Evolutionary conservation across 2,329 filamentous ascomycete genomes (phyloP).

Genomic region (Nannizzia gypsea): DNA sequence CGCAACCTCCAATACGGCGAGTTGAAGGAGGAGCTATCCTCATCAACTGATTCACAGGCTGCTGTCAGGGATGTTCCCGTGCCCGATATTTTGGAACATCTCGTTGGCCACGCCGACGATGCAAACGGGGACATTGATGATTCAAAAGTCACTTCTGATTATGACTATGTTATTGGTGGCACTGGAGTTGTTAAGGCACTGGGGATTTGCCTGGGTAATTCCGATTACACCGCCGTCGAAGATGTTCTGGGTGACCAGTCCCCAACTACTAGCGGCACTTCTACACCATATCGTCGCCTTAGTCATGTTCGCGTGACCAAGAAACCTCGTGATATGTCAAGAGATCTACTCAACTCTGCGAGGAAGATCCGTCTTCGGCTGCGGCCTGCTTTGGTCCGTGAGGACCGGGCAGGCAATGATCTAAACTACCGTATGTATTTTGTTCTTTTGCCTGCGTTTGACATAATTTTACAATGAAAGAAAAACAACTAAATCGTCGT

Average conservation of each 20-base stretch:
- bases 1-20: slow-evolving; percentile 77
- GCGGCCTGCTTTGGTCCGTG: slow-evolving; percentile 70
- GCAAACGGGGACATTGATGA: slow-evolving; percentile 44
- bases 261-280: slow-evolving; percentile 40
- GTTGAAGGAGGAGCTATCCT: slow-evolving; percentile 46
- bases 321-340: slow-evolving; percentile 85
- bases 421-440: slow-evolving; percentile 59
- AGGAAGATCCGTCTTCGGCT: slow-evolving; percentile 76
- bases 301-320: slow-evolving; percentile 39
- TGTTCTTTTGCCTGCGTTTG: background rate
- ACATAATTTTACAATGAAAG: background rate
- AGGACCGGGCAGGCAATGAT: slow-evolving; percentile 58
- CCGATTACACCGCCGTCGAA: slow-evolving; percentile 38
- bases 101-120: slow-evolving; percentile 60
- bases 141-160: slow-evolving; percentile 62
- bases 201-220: slow-evolving; percentile 77
- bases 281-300: slow-evolving; percentile 43
- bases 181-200: slow-evolving; percentile 92
- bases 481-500: slow-evolving; percentile 18
- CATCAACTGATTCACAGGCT: slow-evolving; percentile 32
- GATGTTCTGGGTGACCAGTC: slow-evolving; percentile 27
- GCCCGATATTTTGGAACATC: slow-evolving; percentile 73
- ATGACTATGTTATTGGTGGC: slow-evolving; percentile 91
- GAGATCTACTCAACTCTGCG: slow-evolving; percentile 74
- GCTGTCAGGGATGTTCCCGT: slow-evolving; percentile 46